These are phyloP conservation scores for Blastobotrys attinorum DNA, from an alignment of 805 yeast genomes.

Conservation along the genomic window DNA sequence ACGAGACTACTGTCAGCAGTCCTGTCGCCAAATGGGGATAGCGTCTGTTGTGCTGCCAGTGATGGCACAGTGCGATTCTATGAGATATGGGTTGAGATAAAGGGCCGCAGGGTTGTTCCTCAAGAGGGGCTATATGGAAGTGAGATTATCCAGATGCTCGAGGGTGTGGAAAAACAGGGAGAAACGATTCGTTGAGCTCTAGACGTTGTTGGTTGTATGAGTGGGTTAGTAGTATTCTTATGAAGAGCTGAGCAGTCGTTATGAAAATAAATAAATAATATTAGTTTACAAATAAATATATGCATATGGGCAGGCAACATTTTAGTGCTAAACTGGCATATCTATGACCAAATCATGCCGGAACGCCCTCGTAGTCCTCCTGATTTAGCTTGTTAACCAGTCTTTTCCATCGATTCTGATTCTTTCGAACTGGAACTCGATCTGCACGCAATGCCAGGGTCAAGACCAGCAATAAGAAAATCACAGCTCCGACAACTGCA, in stretches of 20 bases:
- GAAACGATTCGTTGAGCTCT: conserved; percentile 10
- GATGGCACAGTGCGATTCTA: conserved; percentile 74
- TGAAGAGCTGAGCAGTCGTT: no score
- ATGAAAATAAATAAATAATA: conserved; percentile 3
- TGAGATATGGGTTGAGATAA: conserved; percentile 49
- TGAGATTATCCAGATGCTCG: conserved; percentile 15
- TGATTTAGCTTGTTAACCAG: conserved; percentile 47
- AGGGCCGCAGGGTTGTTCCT: neutral
- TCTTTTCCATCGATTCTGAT: conserved; percentile 57
- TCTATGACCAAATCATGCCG: conserved; percentile 47
- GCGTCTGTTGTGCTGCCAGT: conserved; percentile 66
- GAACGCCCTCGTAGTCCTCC: conserved; percentile 79
- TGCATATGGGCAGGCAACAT: no score
- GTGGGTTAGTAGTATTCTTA: conserved; percentile 19
- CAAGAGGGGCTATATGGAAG: conserved; percentile 7
- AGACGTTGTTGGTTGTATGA: conserved; percentile 13
- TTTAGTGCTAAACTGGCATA: no score
- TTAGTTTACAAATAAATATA: conserved; percentile 12
- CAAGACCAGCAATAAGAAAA: conserved; percentile 42
- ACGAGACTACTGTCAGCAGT: conserved; percentile 61
- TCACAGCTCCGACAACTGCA: conserved; percentile 57
- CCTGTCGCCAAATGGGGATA: conserved; percentile 52
- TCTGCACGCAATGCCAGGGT: conserved; percentile 50
- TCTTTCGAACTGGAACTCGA: conserved; percentile 60
- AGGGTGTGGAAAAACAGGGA: conserved; percentile 12